phyloP scores from a whole-genome alignment of 2,329 filamentous ascomycete species.

The Cytospora chrysosperma region DNA sequence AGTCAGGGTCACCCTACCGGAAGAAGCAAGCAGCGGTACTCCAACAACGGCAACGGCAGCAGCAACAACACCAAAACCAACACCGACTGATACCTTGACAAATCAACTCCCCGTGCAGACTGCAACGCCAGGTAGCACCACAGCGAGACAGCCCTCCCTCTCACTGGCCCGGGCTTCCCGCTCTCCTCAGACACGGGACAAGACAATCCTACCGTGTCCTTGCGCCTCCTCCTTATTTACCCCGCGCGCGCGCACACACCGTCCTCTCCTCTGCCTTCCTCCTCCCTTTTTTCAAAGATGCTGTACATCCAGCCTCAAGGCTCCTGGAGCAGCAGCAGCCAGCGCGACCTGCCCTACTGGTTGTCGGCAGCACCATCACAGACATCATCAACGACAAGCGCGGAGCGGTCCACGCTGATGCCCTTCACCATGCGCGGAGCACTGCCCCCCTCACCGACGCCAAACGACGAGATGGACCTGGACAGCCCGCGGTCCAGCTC shows the following conservation, averaged over 20 bases:
- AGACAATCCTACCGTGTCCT: neutral
- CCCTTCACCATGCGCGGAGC: conserved; percentile 17
- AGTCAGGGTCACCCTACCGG: too few relatives aligned
- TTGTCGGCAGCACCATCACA: neutral
- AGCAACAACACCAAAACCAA: too few relatives aligned
- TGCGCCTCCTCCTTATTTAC: neutral
- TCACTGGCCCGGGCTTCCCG: conserved; percentile 3
- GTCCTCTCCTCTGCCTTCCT: neutral
- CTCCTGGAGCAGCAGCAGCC: conserved; percentile 15
- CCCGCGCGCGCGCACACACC: neutral
- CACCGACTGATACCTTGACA: conserved; percentile 18
- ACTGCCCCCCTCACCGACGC: conserved; percentile 8
- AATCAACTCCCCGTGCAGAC: conserved; percentile 8
- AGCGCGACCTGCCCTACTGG: conserved; percentile 18
- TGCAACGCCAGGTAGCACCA: conserved; percentile 10
- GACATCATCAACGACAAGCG: neutral
- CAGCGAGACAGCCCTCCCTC: neutral
- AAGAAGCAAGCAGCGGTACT: too few relatives aligned
- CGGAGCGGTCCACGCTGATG: conserved; percentile 10
- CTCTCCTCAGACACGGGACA: neutral
- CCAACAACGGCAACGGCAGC: too few relatives aligned
- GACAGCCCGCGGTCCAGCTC: conserved; percentile 18
- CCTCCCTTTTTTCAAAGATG: too few relatives aligned
- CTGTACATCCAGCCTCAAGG: conserved; percentile 18
- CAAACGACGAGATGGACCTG: conserved; percentile 13